Percentiles rank a stretch among this genome's conserved stretches.
These are phyloP conservation scores for Chlorella vulgaris DNA, from an alignment of 139 green algal species.

Conservation along the genomic window DNA sequence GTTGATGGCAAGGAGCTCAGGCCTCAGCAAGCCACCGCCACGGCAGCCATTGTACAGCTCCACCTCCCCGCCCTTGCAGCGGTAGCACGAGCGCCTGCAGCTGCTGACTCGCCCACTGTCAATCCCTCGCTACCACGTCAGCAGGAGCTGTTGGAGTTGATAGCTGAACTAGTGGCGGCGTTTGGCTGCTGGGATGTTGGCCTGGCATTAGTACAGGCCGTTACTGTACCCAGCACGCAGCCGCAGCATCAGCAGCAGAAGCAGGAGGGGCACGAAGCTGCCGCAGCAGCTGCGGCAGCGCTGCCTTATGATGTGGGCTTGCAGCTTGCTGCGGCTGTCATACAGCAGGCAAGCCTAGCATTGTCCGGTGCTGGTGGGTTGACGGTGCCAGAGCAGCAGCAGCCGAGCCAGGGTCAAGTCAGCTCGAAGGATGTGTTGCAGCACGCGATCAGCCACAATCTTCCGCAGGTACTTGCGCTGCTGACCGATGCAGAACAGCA, in stretches of 20 bases:
- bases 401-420: neutral
- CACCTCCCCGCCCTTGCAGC: neutral
- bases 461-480: neutral
- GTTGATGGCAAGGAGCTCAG: too few species aligned
- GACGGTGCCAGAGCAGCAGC: too few species aligned
- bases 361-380: too few species aligned
- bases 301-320: neutral
- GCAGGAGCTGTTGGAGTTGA: neutral
- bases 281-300: neutral
- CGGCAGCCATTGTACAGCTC: neutral
- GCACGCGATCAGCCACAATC: neutral
- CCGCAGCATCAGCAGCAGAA: neutral
- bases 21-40: too few species aligned
- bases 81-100: neutral
- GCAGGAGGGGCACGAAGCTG: neutral
- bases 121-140: too few species aligned
- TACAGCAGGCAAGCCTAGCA: neutral
- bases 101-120: neutral
- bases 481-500: neutral
- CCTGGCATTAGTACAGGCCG: neutral
- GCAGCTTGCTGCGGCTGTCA: constrained; percentile 8
- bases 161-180: neutral
- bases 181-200: neutral
- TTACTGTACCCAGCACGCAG: neutral
- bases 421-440: neutral